Base-by-base conservation (phyloP, 495 filamentous ascomycete genomes). In the Xylaria longipes region DNA sequence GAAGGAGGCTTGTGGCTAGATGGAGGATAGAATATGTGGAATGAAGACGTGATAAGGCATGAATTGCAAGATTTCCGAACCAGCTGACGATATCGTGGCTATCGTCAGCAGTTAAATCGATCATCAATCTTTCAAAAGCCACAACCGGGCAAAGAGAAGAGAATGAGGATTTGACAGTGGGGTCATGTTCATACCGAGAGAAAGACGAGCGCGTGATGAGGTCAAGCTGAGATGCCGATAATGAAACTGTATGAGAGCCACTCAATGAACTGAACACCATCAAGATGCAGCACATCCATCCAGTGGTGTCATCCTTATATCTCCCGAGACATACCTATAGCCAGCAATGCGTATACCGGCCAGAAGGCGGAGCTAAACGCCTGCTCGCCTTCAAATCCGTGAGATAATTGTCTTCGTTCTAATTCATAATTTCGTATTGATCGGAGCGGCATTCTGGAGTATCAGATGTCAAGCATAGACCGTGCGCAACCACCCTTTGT, bases 381-480 rank as follows among this genome's bases (percentile, higher is more conserved):
- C 4, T 15, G 46, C 45, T n/a, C 12, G 1, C 8, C 17, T 33
- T 9, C 31, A 0, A 50, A 29, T 2, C 6, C 4, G 8, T 37
- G 56, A 48, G 14, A 60, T 43, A 48, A 33, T 14, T 45, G 20
- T 69, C 22, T 33, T 68, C 65, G 50, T 54, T 43, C 29, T 35
- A 50, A 60, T 58, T 69, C 67, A 29, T 69, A 27, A 61, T 60
- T 50, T 46, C 67, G 29, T 69, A 12, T 48, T 15, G 22, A 52
- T 70, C 20, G 52, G 15, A n/a, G 9, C 35, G 29, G 39, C 54
- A 33, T 46, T 25, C 33, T 1, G 9, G 11, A 6, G 8, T 27
- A 11, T 46, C 20, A 14, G 27, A 9, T 17, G 3, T 41, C 31
- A 41, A 29, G 37, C 22, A 43, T 17, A 41, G 37, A 63, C 60